Conservation (phyloP, 225 moss, liverwort and hornwort genomes). For the Sphagnum tenellum region DNA sequence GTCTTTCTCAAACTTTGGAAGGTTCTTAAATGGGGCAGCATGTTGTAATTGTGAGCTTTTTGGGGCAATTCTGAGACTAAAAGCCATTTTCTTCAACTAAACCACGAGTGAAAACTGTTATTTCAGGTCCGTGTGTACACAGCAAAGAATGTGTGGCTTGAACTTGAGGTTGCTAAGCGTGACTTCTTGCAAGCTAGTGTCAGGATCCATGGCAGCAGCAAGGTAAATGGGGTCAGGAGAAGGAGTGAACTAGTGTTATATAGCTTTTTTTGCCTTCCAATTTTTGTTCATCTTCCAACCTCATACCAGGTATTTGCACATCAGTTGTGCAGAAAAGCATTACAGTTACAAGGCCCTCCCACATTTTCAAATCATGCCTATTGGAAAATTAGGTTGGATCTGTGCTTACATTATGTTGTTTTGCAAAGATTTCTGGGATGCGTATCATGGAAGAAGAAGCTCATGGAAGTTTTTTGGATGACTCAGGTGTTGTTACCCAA, state of each 20-base stretch:
- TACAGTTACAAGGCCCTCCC: too few species aligned
- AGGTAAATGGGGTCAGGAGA: constrained; percentile 13
- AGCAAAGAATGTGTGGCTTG: constrained; percentile 52
- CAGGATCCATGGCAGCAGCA: constrained; percentile 52
- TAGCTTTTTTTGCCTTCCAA: neutral
- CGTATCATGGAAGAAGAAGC: neutral
- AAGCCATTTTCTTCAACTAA: too few species aligned
- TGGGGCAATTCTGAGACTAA: too few species aligned
- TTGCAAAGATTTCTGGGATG: too few species aligned
- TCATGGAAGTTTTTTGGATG: neutral
- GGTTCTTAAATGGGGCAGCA: too few species aligned
- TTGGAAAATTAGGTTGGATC: too few species aligned
- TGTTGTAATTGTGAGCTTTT: too few species aligned
- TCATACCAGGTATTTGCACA: neutral
- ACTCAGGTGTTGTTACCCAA: constrained; percentile 64
- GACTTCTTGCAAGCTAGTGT: constrained; percentile 79
- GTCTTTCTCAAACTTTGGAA: too few species aligned
- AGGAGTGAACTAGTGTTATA: too few species aligned
- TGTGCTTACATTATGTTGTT: too few species aligned
- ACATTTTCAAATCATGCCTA: too few species aligned
- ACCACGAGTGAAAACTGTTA: too few species aligned
- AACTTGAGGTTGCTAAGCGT: constrained; percentile 61
- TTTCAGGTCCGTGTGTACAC: constrained; percentile 75
- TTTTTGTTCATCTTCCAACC: neutral
- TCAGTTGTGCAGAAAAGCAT: neutral